Evolutionary conservation across 2,329 filamentous ascomycete species (phyloP), one percentile per base, ranked within the genome.

Genomic region (Aspergillus chevalieri): DNA sequence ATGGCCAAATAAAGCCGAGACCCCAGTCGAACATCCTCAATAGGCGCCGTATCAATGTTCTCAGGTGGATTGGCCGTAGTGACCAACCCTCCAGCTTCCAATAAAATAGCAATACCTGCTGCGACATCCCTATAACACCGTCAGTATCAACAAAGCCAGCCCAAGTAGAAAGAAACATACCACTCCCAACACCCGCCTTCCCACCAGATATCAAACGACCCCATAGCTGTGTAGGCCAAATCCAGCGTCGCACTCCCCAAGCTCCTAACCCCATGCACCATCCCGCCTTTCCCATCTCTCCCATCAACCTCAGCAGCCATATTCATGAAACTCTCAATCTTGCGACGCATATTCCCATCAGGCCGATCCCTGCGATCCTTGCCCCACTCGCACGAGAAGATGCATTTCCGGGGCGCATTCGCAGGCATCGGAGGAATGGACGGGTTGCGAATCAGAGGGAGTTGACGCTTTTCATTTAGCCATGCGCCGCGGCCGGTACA

Each of bases 171-270:
- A 43, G 17, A 21, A 39, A 65, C 76, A 56, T 59, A 84, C 83
- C 86, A 90, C 67, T 89, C 87, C 86, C 86, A 89, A 60, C 85
- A 89, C 0, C 86, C 86, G 3, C 85, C 86, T 63, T 90, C 86
- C 86, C 86, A 90, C 86, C 86, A 89, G 9, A 89, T 87, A 67
- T 90, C 86, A 56, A 89, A 84, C 0, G 82, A 75, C 0, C 86
- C 86, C 78, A 86, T 86, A 10, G 87, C 86, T 8, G 82, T 81
- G 64, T 89, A 90, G 0, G 85, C 86, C 44, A 90, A 68, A 65
- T 89, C 86, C 47, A 90, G 63, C 1, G 86, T 87, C 7, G 86
- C 86, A 61, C 84, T 85, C 3, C 86, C 86, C 50, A 90, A 64
- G 65, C 85, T 87, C 52, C 86, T 71, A 43, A 90, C 75, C 0